Evolutionary conservation across 164 flowering plant species (phyloP).

Genomic region (Annona squamosa): DNA sequence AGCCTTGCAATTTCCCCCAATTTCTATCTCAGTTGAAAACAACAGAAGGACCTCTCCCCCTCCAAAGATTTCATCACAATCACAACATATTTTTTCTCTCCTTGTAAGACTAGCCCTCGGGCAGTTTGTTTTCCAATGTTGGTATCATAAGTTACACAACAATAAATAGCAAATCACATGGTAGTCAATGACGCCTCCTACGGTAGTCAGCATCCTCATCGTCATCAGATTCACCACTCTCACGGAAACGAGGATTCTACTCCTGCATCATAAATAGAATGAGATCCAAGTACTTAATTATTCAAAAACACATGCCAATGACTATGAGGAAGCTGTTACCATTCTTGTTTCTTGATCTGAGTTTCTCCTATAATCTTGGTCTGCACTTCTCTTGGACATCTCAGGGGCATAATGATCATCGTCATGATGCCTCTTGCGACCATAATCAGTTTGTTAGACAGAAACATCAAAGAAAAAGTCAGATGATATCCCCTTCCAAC

Average conservation of each 20-base stretch:
- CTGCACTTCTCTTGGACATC: slow-evolving; percentile 49
- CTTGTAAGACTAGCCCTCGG: no score
- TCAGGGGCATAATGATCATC: slow-evolving; percentile 69
- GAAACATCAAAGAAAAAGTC: not conserved
- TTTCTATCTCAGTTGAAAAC: no score
- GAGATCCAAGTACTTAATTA: not conserved
- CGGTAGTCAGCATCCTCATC: slow-evolving; percentile 73
- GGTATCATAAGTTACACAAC: not conserved
- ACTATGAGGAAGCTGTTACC: slow-evolving; percentile 25
- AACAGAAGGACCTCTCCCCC: no score
- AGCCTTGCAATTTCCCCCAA: no score
- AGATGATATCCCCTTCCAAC: not conserved
- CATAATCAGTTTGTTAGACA: slow-evolving; percentile 36
- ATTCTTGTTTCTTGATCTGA: slow-evolving; percentile 80
- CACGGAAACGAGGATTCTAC: slow-evolving; percentile 97
- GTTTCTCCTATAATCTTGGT: slow-evolving; percentile 47
- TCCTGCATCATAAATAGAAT: slow-evolving; percentile 34
- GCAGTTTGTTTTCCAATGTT: no score
- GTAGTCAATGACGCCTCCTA: slow-evolving; percentile 29
- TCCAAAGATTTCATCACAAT: no score
- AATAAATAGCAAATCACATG: not conserved
- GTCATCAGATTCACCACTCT: slow-evolving; percentile 94
- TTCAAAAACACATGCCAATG: not conserved
- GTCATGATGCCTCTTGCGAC: slow-evolving; percentile 70
- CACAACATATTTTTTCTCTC: no score